These are phyloP conservation scores for Ogataea methylovora DNA, from an alignment of 805 yeast species.

Conservation along the genomic window DNA sequence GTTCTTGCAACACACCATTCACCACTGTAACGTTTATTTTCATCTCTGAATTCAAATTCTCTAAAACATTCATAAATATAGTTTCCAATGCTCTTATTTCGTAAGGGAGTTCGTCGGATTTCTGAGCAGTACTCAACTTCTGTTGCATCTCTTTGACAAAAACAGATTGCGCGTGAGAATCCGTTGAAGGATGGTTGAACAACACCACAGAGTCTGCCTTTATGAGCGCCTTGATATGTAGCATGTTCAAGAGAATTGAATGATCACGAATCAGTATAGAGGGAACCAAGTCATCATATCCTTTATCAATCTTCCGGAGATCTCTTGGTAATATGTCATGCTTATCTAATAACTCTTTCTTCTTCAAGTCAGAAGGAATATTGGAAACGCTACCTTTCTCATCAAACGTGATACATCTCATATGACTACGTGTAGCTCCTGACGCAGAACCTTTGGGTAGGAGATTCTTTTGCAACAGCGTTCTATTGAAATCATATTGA, in stretches of 20 bases:
- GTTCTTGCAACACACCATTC: slow-evolving; percentile 61
- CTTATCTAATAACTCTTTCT: slow-evolving; percentile 33
- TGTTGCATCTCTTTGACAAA: slow-evolving; percentile 35
- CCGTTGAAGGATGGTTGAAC: slow-evolving; percentile 40
- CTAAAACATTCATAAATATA: slow-evolving; percentile 70
- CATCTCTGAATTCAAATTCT: slow-evolving; percentile 79
- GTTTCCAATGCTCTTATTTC: slow-evolving; percentile 90
- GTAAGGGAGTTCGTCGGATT: slow-evolving; percentile 51
- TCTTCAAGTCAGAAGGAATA: slow-evolving; percentile 37
- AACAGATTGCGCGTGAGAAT: slow-evolving; percentile 34
- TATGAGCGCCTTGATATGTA: slow-evolving; percentile 45
- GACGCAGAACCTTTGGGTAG: slow-evolving; percentile 13
- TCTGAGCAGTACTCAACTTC: slow-evolving; percentile 27
- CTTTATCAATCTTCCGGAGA: slow-evolving; percentile 42
- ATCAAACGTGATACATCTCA: slow-evolving; percentile 44
- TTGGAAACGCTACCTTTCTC: slow-evolving; percentile 33
- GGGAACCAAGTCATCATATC: slow-evolving; percentile 47
- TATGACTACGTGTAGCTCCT: slow-evolving; percentile 6
- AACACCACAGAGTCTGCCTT: slow-evolving; percentile 44
- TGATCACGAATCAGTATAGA: slow-evolving; percentile 40
- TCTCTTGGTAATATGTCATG: slow-evolving; percentile 46
- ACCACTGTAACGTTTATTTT: slow-evolving; percentile 74
- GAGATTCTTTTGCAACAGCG: slow-evolving; percentile 16
- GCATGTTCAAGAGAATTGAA: slow-evolving; percentile 38
- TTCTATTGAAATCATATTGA: slow-evolving; percentile 6